Evolutionary conservation across 2,329 filamentous ascomycete species (phyloP).

Genomic region (Colletotrichum liaoningense): DNA sequence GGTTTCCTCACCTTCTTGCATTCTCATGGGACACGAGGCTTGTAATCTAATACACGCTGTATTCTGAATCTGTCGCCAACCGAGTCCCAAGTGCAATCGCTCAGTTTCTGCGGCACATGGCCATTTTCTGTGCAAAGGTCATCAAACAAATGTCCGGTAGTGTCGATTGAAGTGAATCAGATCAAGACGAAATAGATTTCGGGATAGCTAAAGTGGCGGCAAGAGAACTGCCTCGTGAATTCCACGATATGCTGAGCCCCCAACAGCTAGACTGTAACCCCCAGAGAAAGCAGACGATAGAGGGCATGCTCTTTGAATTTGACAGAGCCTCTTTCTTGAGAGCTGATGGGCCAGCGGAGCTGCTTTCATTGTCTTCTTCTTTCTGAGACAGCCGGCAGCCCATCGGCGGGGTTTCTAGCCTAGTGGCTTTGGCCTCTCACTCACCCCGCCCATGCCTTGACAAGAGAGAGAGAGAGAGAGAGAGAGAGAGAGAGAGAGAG

Average conservation of each 20-base stretch:
- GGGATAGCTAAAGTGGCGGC: too few relatives aligned
- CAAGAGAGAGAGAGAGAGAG: not conserved
- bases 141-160: not conserved
- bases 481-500: not conserved
- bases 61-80: not conserved
- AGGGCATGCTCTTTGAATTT: not conserved
- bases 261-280: too few relatives aligned
- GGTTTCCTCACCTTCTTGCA: not conserved
- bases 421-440: not conserved
- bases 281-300: too few relatives aligned
- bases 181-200: too few relatives aligned
- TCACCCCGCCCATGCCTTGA: not conserved
- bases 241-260: too few relatives aligned
- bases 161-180: not conserved
- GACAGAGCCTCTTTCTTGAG: not conserved
- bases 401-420: not conserved
- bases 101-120: not conserved
- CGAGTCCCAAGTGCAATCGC: not conserved
- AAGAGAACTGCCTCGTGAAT: too few relatives aligned
- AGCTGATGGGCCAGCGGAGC: not conserved
- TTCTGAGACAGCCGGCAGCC: not conserved
- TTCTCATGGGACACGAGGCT: too few relatives aligned
- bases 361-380: slow-evolving; percentile 3
- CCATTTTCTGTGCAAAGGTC: not conserved
- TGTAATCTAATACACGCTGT: not conserved